These are phyloP conservation scores for Claviceps cyperi DNA, from an alignment of 2,329 filamentous ascomycete genomes.

Conservation along the genomic window DNA sequence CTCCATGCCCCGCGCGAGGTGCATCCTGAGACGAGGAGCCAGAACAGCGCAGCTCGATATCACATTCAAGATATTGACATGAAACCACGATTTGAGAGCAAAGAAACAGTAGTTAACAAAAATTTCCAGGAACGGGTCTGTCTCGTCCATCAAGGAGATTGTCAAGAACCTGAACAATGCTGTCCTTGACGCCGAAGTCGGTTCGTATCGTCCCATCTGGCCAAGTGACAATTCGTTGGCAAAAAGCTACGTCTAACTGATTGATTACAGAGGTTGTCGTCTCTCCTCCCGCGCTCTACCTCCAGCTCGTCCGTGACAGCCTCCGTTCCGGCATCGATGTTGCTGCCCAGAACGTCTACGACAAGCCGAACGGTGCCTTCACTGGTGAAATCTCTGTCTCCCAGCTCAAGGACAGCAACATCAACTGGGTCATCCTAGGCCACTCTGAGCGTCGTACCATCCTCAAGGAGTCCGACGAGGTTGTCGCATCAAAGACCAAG, in stretches of 20 bases:
- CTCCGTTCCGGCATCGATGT: slow-evolving; percentile 67
- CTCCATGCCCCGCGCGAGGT: slow-evolving; percentile 9
- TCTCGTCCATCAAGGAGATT: slow-evolving; percentile 81
- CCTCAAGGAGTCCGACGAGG: slow-evolving; percentile 70
- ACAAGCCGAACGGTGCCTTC: slow-evolving; percentile 93
- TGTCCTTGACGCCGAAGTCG: slow-evolving; percentile 59
- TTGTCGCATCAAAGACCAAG: slow-evolving; percentile 91
- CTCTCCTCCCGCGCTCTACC: slow-evolving; percentile 80
- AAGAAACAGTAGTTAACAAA: slow-evolving; percentile 1
- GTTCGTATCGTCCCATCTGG: slow-evolving; percentile 31
- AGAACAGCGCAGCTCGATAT: slow-evolving; percentile 15
- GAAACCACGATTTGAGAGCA: neutral
- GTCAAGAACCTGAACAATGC: slow-evolving; percentile 79
- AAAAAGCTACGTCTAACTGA: neutral
- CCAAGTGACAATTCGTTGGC: neutral
- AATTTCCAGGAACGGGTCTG: slow-evolving; percentile 69
- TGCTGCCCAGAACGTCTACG: slow-evolving; percentile 90
- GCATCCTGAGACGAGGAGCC: slow-evolving; percentile 8
- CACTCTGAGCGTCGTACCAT: slow-evolving; percentile 92
- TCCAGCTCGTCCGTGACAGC: slow-evolving; percentile 69
- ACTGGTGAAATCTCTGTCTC: slow-evolving; percentile 90
- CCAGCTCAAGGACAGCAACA: slow-evolving; percentile 78
- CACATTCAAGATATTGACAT: neutral
- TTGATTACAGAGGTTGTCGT: slow-evolving; percentile 69
- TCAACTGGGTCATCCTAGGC: slow-evolving; percentile 83